These are phyloP conservation scores for Yamadazyma paraphyllophila DNA, from an alignment of 805 yeast species.

Conservation along the genomic window DNA sequence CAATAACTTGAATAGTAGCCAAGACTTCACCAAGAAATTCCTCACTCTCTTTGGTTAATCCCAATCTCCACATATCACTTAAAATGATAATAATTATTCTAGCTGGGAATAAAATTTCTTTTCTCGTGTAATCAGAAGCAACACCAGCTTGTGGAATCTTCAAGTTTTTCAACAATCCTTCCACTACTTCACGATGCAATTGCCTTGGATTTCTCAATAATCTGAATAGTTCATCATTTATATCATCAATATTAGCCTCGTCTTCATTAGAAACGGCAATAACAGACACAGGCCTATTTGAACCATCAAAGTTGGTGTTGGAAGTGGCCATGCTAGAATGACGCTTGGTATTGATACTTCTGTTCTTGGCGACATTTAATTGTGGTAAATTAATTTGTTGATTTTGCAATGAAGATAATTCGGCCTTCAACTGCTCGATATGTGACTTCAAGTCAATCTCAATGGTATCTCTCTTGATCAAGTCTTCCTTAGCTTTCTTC, in stretches of 20 bases:
- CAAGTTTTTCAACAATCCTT: slow-evolving; percentile 79
- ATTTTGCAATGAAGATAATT: slow-evolving; percentile 46
- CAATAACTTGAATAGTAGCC: slow-evolving; percentile 81
- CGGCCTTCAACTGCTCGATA: slow-evolving; percentile 52
- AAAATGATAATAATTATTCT: slow-evolving; percentile 87
- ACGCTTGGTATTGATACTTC: slow-evolving; percentile 38
- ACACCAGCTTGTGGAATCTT: slow-evolving; percentile 84
- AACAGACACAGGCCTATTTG: slow-evolving; percentile 57
- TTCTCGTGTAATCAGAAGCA: slow-evolving; percentile 76
- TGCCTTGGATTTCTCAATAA: slow-evolving; percentile 67
- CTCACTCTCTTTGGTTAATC: slow-evolving; percentile 89
- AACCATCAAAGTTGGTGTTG: slow-evolving; percentile 6
- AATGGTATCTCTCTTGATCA: slow-evolving; percentile 58
- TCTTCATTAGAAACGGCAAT: slow-evolving; percentile 56
- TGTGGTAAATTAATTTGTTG: slow-evolving; percentile 23
- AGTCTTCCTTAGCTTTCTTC: slow-evolving; percentile 55
- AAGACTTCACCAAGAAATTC: slow-evolving; percentile 85
- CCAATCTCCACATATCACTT: slow-evolving; percentile 98
- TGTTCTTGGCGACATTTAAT: slow-evolving; percentile 25
- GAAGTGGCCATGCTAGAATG: slow-evolving; percentile 27
- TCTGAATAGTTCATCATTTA: slow-evolving; percentile 71
- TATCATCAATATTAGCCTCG: slow-evolving; percentile 58
- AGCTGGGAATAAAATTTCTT: slow-evolving; percentile 94
- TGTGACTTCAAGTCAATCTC: slow-evolving; percentile 66
- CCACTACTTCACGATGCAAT: slow-evolving; percentile 79